A percentile compares a stretch with the other conserved stretches of the same genome.
phyloP scores from a whole-genome alignment of 2,329 filamentous ascomycete genomes.

The Penicillium concentricum region DNA sequence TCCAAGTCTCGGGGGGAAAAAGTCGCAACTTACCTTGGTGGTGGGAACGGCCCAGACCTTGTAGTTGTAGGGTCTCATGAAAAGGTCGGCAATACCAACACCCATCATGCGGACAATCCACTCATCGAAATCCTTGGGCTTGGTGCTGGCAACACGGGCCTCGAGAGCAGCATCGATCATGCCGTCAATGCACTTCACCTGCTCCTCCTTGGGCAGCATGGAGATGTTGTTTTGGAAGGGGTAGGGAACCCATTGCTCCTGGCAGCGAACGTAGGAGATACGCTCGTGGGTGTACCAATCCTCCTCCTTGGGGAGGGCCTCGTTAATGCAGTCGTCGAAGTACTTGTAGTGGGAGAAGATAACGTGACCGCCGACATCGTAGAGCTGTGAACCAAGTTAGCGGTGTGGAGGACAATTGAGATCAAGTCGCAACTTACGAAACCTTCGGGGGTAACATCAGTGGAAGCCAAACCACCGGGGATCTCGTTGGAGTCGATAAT shows the following conservation, averaged over 20 bases:
- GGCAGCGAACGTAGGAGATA: constrained; percentile 98
- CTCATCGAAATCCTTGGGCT: constrained; percentile 96
- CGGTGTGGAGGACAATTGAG: background rate
- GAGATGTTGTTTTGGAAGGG: constrained; percentile 99
- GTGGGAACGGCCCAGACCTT: constrained; percentile 99
- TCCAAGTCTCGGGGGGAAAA: background rate
- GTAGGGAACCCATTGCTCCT: constrained; percentile 94
- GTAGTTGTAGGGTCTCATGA: constrained; percentile 99
- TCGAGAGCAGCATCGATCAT: constrained; percentile 93
- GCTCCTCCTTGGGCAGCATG: constrained; percentile 94
- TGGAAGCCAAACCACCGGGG: constrained; percentile 92
- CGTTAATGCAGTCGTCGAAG: constrained; percentile 98
- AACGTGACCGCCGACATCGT: constrained; percentile 97
- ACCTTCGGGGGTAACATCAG: constrained; percentile 90
- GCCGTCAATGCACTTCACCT: constrained; percentile 90
- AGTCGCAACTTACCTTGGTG: constrained; percentile 68
- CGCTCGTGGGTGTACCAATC: constrained; percentile 99
- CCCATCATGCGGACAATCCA: constrained; percentile 96
- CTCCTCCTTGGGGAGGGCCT: constrained; percentile 87
- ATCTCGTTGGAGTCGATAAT: constrained; percentile 90
- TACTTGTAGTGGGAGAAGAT: constrained; percentile 99
- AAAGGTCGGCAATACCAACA: constrained; percentile 83
- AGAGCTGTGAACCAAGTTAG: constrained; percentile 62
- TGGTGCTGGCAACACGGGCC: constrained; percentile 79
- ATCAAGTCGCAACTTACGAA: constrained; percentile 68